Evolutionary conservation across 2,329 filamentous ascomycete species (phyloP).

Genomic region (Huntiella savannae): DNA sequence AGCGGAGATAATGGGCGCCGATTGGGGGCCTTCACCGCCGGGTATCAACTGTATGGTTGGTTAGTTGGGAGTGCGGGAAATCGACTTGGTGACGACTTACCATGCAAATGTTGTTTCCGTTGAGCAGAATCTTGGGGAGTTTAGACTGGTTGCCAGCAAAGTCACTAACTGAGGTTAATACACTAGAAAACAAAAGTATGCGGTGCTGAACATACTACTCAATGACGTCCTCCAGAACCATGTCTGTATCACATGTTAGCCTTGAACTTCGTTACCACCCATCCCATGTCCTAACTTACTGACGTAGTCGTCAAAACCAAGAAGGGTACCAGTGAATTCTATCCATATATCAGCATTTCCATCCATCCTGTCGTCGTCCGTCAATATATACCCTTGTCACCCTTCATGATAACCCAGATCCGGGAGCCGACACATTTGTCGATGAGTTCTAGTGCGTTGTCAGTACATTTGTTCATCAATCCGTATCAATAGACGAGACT

Average conservation of each 20-base stretch:
- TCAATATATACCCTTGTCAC: conserved; percentile 61
- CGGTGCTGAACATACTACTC: conserved; percentile 51
- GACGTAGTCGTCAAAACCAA: conserved; percentile 98
- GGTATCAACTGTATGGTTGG: conserved; percentile 45
- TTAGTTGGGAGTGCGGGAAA: neutral
- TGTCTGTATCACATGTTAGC: conserved; percentile 40
- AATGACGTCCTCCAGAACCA: conserved; percentile 93
- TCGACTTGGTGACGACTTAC: conserved; percentile 29
- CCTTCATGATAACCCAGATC: conserved; percentile 99
- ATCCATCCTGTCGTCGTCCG: neutral
- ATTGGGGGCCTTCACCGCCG: conserved; percentile 51
- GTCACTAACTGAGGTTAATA: conserved; percentile 40
- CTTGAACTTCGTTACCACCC: neutral
- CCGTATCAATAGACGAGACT: conserved; percentile 11
- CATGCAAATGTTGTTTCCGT: conserved; percentile 99
- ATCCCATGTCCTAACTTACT: conserved; percentile 45
- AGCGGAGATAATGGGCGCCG: conserved; percentile 12
- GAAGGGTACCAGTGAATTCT: conserved; percentile 91
- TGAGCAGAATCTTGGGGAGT: conserved; percentile 82
- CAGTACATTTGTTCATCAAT: neutral
- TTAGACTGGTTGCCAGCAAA: conserved; percentile 77
- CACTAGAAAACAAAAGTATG: neutral
- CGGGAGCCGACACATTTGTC: conserved; percentile 96
- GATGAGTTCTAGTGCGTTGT: conserved; percentile 57
- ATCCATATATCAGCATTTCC: conserved; percentile 11